Evolutionary conservation across 495 filamentous ascomycete species (phyloP).

Genomic region (Penicillium coprophilum): DNA sequence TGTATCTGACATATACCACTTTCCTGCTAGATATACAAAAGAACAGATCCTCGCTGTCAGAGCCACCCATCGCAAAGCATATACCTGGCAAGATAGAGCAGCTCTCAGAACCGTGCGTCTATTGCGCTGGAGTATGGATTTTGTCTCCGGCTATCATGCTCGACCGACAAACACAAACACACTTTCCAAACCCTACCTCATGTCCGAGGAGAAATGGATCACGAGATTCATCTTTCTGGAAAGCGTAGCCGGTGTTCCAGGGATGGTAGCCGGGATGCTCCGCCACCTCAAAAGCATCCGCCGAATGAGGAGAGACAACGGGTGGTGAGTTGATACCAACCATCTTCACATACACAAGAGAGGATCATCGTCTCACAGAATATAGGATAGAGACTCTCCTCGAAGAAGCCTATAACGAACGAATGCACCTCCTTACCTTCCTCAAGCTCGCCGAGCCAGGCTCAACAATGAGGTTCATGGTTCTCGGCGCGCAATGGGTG

Average conservation of each 20-base stretch:
- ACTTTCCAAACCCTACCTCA: constrained; percentile 36
- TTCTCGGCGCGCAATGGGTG: constrained; percentile 75
- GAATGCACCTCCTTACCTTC: constrained; percentile 92
- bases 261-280: constrained; percentile 87
- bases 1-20: background rate
- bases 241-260: constrained; percentile 82
- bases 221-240: constrained; percentile 83
- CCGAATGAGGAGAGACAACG: constrained; percentile 76
- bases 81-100: constrained; percentile 57
- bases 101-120: constrained; percentile 55
- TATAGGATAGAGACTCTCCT: constrained; percentile 71
- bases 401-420: constrained; percentile 90
- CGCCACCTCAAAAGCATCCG: constrained; percentile 75
- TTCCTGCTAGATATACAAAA: constrained; percentile 7
- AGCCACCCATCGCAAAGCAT: constrained; percentile 59
- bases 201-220: constrained; percentile 69
- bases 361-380: background rate
- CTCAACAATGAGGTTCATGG: constrained; percentile 78
- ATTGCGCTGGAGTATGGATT: constrained; percentile 58
- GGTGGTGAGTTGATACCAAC: constrained; percentile 53
- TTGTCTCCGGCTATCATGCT: constrained; percentile 58
- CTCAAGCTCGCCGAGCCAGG: constrained; percentile 85
- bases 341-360: background rate
- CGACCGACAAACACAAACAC: constrained; percentile 43
- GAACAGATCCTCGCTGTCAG: constrained; percentile 54